Evolutionary conservation across 2,329 filamentous ascomycete genomes (phyloP).

Genomic region (Eutypella sp.): DNA sequence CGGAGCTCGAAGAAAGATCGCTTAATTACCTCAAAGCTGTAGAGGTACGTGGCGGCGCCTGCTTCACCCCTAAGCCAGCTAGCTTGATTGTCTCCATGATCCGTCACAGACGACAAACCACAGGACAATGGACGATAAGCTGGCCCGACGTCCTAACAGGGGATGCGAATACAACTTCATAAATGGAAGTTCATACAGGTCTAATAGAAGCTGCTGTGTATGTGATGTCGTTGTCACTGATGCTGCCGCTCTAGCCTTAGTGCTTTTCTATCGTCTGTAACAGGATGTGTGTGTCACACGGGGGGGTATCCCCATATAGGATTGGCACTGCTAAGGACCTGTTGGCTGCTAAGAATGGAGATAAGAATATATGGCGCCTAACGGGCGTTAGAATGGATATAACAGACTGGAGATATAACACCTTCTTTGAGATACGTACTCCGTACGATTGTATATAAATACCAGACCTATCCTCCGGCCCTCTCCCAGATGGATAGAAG

Average conservation of each 20-base stretch:
- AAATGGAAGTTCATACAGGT: neutral
- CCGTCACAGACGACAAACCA: conserved; percentile 17
- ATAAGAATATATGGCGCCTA: no score
- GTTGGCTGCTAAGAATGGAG: no score
- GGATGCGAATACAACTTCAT: conserved; percentile 20
- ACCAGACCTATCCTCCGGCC: no score
- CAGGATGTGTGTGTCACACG: neutral
- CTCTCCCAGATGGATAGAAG: no score
- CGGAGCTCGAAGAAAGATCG: conserved; percentile 27
- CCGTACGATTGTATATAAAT: no score
- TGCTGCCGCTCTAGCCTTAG: neutral
- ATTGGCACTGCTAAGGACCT: no score
- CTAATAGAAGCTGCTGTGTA: neutral
- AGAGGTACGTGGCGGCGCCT: conserved; percentile 23
- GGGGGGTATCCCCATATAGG: no score
- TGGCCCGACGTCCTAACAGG: conserved; percentile 16
- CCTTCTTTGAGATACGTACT: no score
- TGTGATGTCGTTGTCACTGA: neutral
- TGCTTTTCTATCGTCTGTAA: neutral
- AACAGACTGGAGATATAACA: no score
- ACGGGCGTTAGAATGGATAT: no score
- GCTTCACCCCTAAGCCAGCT: conserved; percentile 20
- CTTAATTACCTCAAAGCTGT: conserved; percentile 18
- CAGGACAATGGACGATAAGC: conserved; percentile 26
- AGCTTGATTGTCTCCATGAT: conserved; percentile 22